These are phyloP conservation scores for Dothidotthia symphoricarpi DNA, from an alignment of 2,329 filamentous ascomycete species.

Conservation along the genomic window DNA sequence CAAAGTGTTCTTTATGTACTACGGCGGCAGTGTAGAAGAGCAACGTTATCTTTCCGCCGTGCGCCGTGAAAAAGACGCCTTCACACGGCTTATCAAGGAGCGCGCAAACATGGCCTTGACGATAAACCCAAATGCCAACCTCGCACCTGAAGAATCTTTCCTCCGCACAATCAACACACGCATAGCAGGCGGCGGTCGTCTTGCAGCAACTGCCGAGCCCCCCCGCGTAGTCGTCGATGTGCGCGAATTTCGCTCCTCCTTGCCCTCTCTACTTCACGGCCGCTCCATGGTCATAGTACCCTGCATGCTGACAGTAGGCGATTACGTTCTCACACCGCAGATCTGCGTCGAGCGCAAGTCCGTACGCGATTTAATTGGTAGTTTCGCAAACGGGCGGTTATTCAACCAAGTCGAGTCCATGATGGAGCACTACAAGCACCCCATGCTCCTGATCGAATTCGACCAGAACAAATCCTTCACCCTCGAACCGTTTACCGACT, in stretches of 20 bases:
- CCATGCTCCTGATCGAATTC: conserved; percentile 95
- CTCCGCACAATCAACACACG: conserved; percentile 93
- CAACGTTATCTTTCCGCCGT: conserved; percentile 88
- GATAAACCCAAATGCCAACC: conserved; percentile 63
- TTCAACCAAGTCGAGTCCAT: conserved; percentile 92
- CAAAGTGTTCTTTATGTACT: conserved; percentile 95
- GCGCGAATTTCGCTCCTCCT: conserved; percentile 88
- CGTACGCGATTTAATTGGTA: conserved; percentile 84
- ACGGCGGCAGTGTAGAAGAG: conserved; percentile 90
- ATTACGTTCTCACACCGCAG: conserved; percentile 87
- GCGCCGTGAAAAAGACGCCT: conserved; percentile 92
- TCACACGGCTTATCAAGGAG: conserved; percentile 92
- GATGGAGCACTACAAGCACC: conserved; percentile 85
- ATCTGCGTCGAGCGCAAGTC: conserved; percentile 96
- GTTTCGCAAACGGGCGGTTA: conserved; percentile 85
- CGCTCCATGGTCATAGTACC: conserved; percentile 85
- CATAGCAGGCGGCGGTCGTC: conserved; percentile 86
- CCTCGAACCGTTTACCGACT: conserved; percentile 61
- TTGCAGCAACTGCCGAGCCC: conserved; percentile 79
- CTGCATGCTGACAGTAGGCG: conserved; percentile 93
- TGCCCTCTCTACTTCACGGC: conserved; percentile 88
- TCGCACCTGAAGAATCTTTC: conserved; percentile 86
- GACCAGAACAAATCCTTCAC: conserved; percentile 97
- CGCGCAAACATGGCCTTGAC: conserved; percentile 90
- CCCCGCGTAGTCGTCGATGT: conserved; percentile 93